A percentile compares a stretch with the other conserved stretches of the same genome.
Evolutionary conservation across 257 asterid genomes (phyloP).

Genomic region (Solanum arcanum): DNA sequence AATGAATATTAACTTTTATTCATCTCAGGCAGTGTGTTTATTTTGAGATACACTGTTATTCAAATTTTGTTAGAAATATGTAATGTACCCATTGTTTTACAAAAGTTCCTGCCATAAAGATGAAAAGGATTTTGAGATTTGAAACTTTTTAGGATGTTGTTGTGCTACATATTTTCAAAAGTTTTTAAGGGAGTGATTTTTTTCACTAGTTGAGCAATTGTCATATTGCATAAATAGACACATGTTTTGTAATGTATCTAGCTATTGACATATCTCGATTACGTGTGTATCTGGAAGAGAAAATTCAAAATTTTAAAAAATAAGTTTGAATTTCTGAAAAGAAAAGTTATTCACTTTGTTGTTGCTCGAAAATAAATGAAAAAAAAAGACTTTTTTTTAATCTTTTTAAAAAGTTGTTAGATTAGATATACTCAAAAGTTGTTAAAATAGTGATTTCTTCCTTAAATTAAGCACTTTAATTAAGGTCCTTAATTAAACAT

Average conservation of each 20-base stretch:
- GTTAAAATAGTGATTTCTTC: background rate
- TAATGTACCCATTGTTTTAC: no score
- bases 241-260: background rate
- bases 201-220: background rate
- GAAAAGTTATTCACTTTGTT: background rate
- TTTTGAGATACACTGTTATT: no score
- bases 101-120: no score
- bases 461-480: background rate
- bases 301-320: no score
- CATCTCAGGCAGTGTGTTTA: no score
- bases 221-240: no score
- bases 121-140: no score
- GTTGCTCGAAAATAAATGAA: background rate
- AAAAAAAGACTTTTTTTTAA: no score
- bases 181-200: background rate
- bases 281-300: background rate
- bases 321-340: no score
- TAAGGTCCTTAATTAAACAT: background rate
- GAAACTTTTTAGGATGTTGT: background rate
- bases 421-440: background rate
- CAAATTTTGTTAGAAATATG: no score
- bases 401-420: background rate
- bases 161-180: background rate
- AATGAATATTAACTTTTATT: no score
- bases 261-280: background rate